Evolutionary conservation across 345 rosid genomes (phyloP).

Genomic region (Eucalyptus pauciflora): DNA sequence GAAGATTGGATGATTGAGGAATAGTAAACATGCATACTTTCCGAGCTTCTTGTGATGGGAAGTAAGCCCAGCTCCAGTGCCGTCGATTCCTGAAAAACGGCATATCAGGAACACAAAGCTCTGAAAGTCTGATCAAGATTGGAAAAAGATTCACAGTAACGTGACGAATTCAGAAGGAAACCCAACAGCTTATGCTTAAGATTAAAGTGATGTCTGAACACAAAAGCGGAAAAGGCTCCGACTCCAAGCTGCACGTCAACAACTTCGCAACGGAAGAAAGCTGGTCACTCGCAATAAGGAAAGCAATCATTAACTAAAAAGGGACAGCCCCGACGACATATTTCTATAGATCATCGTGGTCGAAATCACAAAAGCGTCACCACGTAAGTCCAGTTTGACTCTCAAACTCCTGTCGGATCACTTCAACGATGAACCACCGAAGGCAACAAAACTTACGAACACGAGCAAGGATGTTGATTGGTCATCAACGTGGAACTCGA

Average conservation of each 20-base stretch:
- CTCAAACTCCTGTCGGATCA: not conserved
- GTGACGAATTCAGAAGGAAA: not conserved
- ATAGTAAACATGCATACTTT: constrained; percentile 21
- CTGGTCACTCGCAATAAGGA: not conserved
- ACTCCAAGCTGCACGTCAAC: not conserved
- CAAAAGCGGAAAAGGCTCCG: not conserved
- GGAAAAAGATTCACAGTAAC: not conserved
- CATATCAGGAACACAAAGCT: not conserved
- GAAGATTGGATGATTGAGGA: not conserved
- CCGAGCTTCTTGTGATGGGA: constrained; percentile 45
- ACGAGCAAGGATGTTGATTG: not conserved
- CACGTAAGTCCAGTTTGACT: not conserved
- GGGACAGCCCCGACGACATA: not conserved
- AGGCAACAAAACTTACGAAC: not conserved
- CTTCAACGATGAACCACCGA: not conserved
- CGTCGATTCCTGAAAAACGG: constrained; percentile 37
- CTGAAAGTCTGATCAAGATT: not conserved
- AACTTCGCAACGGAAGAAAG: not conserved
- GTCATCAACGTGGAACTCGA: not conserved
- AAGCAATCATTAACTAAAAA: not conserved
- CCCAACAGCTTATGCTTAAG: not conserved
- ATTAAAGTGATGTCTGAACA: not conserved
- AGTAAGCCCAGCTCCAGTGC: constrained; percentile 56
- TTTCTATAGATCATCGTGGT: not conserved
- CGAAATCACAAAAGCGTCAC: not conserved